Evolutionary conservation across 2,329 filamentous ascomycete species (phyloP).

Genomic region (Apiospora sp.): DNA sequence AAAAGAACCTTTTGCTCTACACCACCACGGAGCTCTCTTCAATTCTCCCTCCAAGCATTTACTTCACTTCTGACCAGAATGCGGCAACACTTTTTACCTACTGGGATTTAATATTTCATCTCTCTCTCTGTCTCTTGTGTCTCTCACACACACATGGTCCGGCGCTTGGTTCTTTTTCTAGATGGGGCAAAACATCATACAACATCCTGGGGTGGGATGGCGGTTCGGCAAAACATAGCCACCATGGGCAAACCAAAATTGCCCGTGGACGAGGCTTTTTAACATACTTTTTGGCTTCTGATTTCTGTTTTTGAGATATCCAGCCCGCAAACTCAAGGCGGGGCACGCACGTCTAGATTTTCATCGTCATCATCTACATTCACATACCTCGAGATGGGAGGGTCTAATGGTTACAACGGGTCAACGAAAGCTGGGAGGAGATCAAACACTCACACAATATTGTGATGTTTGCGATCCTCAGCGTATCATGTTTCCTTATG

Average conservation of each 20-base stretch:
- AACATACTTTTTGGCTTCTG: conserved; percentile 10
- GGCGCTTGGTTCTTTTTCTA: conserved; percentile 14
- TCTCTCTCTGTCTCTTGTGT: conserved; percentile 5
- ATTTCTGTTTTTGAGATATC: conserved; percentile 22
- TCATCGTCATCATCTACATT: background rate
- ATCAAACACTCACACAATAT: background rate
- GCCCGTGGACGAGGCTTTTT: background rate
- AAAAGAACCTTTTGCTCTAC: background rate
- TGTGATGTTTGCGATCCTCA: background rate
- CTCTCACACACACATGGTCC: conserved; percentile 7
- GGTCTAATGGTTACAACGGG: conserved; percentile 13
- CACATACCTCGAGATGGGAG: conserved; percentile 6
- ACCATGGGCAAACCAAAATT: background rate
- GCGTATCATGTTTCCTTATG: conserved; percentile 2
- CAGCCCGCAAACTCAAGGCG: conserved; percentile 12
- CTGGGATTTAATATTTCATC: conserved; percentile 12
- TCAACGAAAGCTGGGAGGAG: background rate
- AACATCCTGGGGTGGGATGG: background rate
- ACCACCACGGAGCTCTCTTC: conserved; percentile 1
- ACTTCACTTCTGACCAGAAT: background rate
- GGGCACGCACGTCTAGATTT: conserved; percentile 6
- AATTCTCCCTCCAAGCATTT: conserved; percentile 14
- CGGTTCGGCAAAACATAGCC: conserved; percentile 1
- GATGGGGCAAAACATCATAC: conserved; percentile 2
- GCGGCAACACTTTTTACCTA: conserved; percentile 8